Evolutionary conservation across 805 yeast genomes (phyloP), one percentile per base, ranked within the genome.

Genomic region (Teunomyces funiuensis): DNA sequence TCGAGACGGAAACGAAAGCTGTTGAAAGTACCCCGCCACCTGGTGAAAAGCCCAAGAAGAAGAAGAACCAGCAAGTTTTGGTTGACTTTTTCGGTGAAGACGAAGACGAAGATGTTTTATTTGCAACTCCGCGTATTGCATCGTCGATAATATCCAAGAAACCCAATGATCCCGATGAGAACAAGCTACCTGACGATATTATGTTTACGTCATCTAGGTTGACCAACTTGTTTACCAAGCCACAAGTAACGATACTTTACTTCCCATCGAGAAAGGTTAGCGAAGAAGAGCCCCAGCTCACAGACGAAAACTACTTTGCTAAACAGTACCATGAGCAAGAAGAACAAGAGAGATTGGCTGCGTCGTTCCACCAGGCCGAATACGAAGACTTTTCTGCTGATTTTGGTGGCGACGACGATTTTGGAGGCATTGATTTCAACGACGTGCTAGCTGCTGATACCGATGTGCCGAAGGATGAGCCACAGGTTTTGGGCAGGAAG

Each of bases 281-380:
- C 2, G 34, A 52, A 39, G 37, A 36, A 28, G 64, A 59, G 1
- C 58, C 59, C 8, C 68, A 69, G 11, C 70, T 50, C 66, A 70
- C 85, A 0, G 89, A 86, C 54, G 87, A 83, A 46, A 73, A 77
- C 25, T 84, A 73, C 53, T 88, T 90, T 84, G 91, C 93, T 1
- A 71, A 69, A 23, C 80, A 76, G 52, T 84, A 82, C 58, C 60
- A 65, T 28, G 68, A 63, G 26, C 69, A 63, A 36, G 58, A 60
- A 29, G 69, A 71, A 25, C 67, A 64, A 33, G 62, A 60, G 23
- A 46, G 63, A 26, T 53, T 67, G 41, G 71, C 72, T 2, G 59
- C 55, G 37, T 63, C 63, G 42, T 62, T 56, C 48, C 71, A 65
- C 41, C 71, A 66, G 50, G 72, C 72, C 1, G 71, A 68, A 43